Evolutionary conservation across 192 early-diverging fungal genomes (phyloP).

Genomic region (Radiomyces spectabilis): DNA sequence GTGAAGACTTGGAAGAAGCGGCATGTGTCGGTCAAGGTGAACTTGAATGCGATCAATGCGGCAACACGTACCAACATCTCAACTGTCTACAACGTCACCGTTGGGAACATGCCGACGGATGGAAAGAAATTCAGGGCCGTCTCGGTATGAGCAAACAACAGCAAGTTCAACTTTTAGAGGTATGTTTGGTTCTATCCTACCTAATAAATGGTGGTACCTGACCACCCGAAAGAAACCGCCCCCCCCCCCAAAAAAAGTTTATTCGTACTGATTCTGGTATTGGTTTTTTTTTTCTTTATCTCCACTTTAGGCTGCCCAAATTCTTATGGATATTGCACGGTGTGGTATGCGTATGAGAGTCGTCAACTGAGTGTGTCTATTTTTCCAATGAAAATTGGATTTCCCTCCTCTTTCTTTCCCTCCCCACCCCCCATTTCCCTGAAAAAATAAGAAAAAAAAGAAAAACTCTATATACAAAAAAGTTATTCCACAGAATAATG

Average conservation of each 20-base stretch:
- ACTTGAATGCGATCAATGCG: not conserved
- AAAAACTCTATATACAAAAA: too few relatives aligned
- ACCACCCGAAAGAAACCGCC: not conserved
- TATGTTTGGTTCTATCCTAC: not conserved
- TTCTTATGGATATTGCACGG: conserved; percentile 22
- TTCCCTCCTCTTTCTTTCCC: not conserved
- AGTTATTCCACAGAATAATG: too few relatives aligned
- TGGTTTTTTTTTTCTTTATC: not conserved
- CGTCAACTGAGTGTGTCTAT: conserved; percentile 2
- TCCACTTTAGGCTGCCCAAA: conserved; percentile 22
- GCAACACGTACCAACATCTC: not conserved
- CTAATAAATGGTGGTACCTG: not conserved
- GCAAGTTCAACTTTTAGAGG: conserved; percentile 21
- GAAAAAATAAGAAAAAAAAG: too few relatives aligned
- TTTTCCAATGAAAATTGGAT: not conserved
- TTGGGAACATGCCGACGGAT: not conserved
- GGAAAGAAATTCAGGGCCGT: not conserved
- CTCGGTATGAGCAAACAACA: conserved; percentile 5
- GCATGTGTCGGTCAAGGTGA: not conserved
- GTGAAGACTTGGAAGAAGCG: not conserved
- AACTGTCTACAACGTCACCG: conserved; percentile 2
- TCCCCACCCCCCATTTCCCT: not conserved
- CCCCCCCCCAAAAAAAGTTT: not conserved
- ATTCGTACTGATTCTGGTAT: not conserved
- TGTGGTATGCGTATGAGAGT: conserved; percentile 2